phyloP scores from a whole-genome alignment of 352 stramenopile genomes.

The Elongisporangium anandrum region DNA sequence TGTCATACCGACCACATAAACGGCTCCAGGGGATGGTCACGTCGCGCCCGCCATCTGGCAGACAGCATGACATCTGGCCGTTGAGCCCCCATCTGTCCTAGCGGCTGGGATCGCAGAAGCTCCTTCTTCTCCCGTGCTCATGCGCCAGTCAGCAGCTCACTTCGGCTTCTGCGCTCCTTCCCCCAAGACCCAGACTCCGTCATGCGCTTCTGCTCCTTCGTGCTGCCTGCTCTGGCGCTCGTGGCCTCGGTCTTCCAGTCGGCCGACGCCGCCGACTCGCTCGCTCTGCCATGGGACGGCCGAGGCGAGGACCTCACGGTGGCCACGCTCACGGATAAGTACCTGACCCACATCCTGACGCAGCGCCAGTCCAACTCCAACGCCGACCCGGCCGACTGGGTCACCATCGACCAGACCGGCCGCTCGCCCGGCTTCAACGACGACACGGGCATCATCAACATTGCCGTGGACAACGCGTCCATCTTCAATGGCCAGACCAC shows the following conservation, averaged over 20 bases:
- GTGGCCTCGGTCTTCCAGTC: slow-evolving; percentile 1
- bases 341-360: slow-evolving; percentile 40
- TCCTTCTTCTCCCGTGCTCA: not conserved
- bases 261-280: slow-evolving; percentile 6
- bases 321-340: slow-evolving; percentile 32
- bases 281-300: slow-evolving; percentile 36
- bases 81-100: not conserved
- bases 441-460: slow-evolving; percentile 20
- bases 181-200: slow-evolving; percentile 1
- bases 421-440: slow-evolving; percentile 28
- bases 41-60: not conserved
- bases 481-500: slow-evolving; percentile 19
- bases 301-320: slow-evolving; percentile 34
- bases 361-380: slow-evolving; percentile 20
- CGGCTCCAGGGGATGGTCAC: not conserved
- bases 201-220: not conserved
- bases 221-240: slow-evolving; percentile 6
- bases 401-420: slow-evolving; percentile 16
- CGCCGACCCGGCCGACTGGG: slow-evolving; percentile 22
- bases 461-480: slow-evolving; percentile 23
- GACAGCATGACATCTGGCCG: not conserved
- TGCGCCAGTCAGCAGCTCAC: not conserved
- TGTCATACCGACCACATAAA: not conserved
- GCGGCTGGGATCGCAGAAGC: not conserved
- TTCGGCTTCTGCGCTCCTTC: not conserved